Conservation (phyloP, 805 yeast genomes). For the Kazachstania africana region DNA sequence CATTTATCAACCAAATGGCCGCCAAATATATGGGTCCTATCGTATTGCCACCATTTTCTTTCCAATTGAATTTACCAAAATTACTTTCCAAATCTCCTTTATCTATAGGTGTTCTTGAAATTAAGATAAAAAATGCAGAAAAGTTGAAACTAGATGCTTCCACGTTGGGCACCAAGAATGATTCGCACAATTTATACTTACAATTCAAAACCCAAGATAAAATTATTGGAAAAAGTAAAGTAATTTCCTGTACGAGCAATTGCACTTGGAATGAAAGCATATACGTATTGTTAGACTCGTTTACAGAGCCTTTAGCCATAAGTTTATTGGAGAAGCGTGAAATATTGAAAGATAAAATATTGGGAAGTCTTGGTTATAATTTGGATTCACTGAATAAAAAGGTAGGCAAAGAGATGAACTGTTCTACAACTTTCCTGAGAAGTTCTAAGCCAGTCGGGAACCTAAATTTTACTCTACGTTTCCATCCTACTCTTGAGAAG, state of each 20-base stretch:
- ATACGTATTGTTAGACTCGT: constrained; percentile 53
- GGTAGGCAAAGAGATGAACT: constrained; percentile 35
- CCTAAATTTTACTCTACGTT: constrained; percentile 54
- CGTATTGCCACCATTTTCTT: constrained; percentile 75
- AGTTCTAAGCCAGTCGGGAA: constrained; percentile 77
- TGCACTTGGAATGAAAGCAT: constrained; percentile 83
- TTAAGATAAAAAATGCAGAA: constrained; percentile 52
- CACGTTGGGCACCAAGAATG: constrained; percentile 50
- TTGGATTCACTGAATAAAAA: constrained; percentile 49
- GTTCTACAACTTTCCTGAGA: constrained; percentile 48
- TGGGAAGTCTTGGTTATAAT: constrained; percentile 67
- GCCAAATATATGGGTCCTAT: constrained; percentile 79
- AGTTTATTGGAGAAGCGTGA: constrained; percentile 62
- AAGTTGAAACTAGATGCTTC: constrained; percentile 38
- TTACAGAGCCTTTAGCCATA: constrained; percentile 71
- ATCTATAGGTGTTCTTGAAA: constrained; percentile 72
- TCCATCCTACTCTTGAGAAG: constrained; percentile 55
- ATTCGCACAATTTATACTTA: constrained; percentile 80
- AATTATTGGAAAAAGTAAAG: constrained; percentile 54
- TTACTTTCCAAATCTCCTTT: constrained; percentile 76
- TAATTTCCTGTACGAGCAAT: constrained; percentile 45
- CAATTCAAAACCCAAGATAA: constrained; percentile 47
- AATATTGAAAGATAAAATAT: constrained; percentile 55
- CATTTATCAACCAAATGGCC: constrained; percentile 73
- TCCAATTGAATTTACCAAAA: constrained; percentile 85